Percentiles rank a stretch among this genome's conserved stretches.
Evolutionary conservation across 192 early-diverging fungal species (phyloP).

Genomic region (Pilaira anomala): DNA sequence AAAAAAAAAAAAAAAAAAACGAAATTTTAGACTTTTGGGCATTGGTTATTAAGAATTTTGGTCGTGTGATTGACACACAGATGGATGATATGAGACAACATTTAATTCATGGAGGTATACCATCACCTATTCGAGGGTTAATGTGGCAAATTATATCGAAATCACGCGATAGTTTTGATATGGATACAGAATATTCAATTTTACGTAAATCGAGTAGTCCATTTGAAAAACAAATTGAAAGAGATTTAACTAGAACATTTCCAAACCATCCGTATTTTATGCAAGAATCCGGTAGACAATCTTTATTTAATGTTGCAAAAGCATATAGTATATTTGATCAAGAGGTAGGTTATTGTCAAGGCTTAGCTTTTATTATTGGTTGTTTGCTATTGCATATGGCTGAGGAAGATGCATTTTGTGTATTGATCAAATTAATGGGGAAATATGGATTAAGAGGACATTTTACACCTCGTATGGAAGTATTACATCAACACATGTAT

Average conservation of each 20-base stretch:
- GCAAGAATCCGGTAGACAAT: conserved; percentile 83
- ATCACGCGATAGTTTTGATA: conserved; percentile 63
- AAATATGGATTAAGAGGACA: conserved; percentile 85
- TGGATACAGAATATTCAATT: conserved; percentile 70
- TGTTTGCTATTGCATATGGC: conserved; percentile 93
- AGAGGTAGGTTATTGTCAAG: conserved; percentile 98
- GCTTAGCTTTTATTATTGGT: conserved; percentile 91
- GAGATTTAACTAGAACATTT: conserved; percentile 90
- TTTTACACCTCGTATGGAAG: conserved; percentile 88
- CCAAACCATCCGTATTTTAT: conserved; percentile 81
- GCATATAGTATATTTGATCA: conserved; percentile 90
- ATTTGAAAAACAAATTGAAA: conserved; percentile 88
- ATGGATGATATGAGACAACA: conserved; percentile 65
- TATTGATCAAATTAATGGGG: conserved; percentile 87
- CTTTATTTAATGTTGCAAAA: conserved; percentile 86
- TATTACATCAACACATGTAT: conserved; percentile 80
- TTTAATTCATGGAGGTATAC: conserved; percentile 76
- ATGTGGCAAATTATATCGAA: conserved; percentile 90
- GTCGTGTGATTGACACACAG: conserved; percentile 66
- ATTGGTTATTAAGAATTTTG: conserved; percentile 81
- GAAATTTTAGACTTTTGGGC: conserved; percentile 97
- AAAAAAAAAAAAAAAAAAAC: no score
- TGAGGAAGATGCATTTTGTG: conserved; percentile 94
- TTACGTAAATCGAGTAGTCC: conserved; percentile 60
- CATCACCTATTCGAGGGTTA: conserved; percentile 79